Evolutionary conservation across 148 eudicot species (phyloP), one percentile per base, ranked within the genome.

Genomic region (Suaeda aralocaspica): DNA sequence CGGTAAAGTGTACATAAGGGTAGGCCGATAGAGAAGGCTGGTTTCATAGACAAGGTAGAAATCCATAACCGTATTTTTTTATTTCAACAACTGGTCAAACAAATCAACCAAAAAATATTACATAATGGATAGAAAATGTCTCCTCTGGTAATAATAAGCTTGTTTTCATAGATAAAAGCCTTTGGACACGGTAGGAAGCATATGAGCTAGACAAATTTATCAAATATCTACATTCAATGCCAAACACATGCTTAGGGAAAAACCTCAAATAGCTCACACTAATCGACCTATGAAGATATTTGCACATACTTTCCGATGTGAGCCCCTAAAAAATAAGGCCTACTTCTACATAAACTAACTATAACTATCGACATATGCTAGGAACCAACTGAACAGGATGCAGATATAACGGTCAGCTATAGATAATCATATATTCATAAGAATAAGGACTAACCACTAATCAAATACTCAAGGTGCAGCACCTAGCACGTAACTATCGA

Each of bases 331-430:
- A 59, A 41, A 21, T 9, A 52, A n/a, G 12, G 21, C 60, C 69
- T 55, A 68, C 51, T 72, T 67, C 53, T 61, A 56, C 31, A 59
- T 30, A 31, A 22, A 18, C 69, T 53, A 22, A 18, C 69, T 53
- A 46, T 59, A 59, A 48, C 42, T 64, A 64, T 57, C 34, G 46
- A 30, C 50, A 50, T 51, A 62, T 46, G n/a, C n/a, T n/a, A n/a
- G n/a, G n/a, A n/a, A n/a, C n/a, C n/a, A n/a, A n/a, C 57, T 56
- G 31, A 49, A 70, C 57, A 4, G 49, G 67, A 31, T 30, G 65
- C 8, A 25, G 15, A 65, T 64, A 66, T 11, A 19, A 16, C 18
- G 44, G 60, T 49, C 28, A 33, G 49, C 24, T 10, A 11, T 15
- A 21, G 16, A 48, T n/a, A n/a, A n/a, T n/a, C n/a, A n/a, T 15